Base-by-base conservation (phyloP, 2,329 filamentous ascomycete species). In the Fusarium bulbicola region DNA sequence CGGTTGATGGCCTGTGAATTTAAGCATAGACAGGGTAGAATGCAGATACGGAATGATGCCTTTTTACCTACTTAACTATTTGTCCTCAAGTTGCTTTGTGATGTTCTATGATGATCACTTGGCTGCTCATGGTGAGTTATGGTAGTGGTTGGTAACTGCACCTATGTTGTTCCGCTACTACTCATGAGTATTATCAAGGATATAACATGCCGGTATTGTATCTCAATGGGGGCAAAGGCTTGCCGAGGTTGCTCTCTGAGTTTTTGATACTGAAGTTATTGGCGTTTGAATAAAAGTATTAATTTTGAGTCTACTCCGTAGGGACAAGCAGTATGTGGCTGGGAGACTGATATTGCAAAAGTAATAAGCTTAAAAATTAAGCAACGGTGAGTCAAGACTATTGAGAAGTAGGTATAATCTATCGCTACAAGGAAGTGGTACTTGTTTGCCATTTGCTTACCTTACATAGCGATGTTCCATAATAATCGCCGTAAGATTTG, bases 21-120 rank as follows among this genome's bases (percentile, higher is more conserved):
- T 77, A 75, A 78, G 79, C 76, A 80, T 82, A 81, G 80, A 82
- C 75, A 81, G 72, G 78, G 80, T 82, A 81, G 79, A 81, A 80
- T 80, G 76, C 76, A 81, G 77, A 78, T 77, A 80, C 64, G 74
- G 70, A 79, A 77, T 77, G 75, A 78, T 64, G 68, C 73, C 56
- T 73, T 76, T 74, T 77, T 76, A 76, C 75, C 72, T 70, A 70
- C 50, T 64, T 37, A 16, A 52, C 43, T 26, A 24, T 34, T 43
- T 39, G 52, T 40, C 24, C 39, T 32, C 18, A 12, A 63, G 11
- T 37, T 34, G 21, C 16, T 43, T 26, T 24, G 42, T 59, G 52
- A 63, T 64, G 39, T 34, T 9, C 20, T 21, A n/a, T 47, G 26
- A n/a, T 37, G 18, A 16, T 26, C 4, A 53, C 14, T 37, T 28